A percentile compares a stretch with the other conserved stretches of the same genome.
Conservation (phyloP, 2,329 filamentous ascomycete species). For the Aspergillus floridensis region DNA sequence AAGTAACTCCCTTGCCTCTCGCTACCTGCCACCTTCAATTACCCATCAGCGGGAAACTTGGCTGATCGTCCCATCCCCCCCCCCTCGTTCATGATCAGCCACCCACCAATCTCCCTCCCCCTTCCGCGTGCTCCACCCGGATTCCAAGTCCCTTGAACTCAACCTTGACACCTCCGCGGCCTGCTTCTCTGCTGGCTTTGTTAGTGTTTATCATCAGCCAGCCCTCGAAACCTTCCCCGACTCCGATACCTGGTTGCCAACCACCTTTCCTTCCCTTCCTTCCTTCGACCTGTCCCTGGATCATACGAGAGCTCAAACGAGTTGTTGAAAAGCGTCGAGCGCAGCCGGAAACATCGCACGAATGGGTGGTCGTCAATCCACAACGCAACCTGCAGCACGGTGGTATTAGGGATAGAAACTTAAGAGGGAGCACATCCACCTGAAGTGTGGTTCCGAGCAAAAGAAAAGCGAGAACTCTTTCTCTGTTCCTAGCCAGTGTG, state of each 20-base stretch:
- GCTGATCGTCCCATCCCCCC: not conserved
- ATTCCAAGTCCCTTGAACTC: not conserved
- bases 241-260: not conserved
- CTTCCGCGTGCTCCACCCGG: not conserved
- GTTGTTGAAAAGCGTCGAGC: not conserved
- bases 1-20: not conserved
- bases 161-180: not conserved
- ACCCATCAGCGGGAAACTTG: not conserved
- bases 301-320: not conserved
- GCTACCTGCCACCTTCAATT: not conserved
- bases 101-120: not conserved
- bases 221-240: not conserved
- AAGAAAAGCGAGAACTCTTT: not conserved
- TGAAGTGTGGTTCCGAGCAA: not conserved
- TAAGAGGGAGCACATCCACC: not conserved
- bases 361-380: slow-evolving; percentile 1
- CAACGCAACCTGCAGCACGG: slow-evolving; percentile 4
- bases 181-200: not conserved
- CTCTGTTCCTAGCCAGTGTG: not conserved
- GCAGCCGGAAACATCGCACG: not conserved
- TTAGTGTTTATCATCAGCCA: not conserved
- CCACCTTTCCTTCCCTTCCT: not conserved
- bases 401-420: not conserved
- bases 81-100: not conserved
- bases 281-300: not conserved